Percentiles rank a stretch among this genome's conserved stretches.
phyloP scores from a whole-genome alignment of 768 basidiomycete species.

The Xerocomus potaroensis region DNA sequence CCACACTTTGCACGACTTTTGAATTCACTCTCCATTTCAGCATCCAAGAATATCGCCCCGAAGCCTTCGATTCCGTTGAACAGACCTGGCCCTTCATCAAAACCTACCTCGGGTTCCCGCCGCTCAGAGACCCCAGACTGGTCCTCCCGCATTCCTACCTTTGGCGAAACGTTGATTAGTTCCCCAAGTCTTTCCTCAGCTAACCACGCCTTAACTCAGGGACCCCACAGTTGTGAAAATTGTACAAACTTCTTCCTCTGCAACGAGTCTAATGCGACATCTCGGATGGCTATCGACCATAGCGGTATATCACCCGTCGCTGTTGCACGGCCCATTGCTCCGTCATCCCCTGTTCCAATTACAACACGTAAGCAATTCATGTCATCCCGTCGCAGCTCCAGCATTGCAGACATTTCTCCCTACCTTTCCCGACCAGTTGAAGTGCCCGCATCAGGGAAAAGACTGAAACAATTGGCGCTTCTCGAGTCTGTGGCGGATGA shows the following conservation, averaged over 20 bases:
- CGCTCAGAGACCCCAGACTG: constrained; percentile 27
- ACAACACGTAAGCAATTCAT: constrained; percentile 18
- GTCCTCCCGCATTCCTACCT: constrained; percentile 30
- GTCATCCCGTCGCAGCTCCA: constrained; percentile 38
- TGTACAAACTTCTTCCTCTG: background rate
- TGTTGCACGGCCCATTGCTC: background rate
- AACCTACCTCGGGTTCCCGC: constrained; percentile 6
- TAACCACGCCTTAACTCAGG: constrained; percentile 2
- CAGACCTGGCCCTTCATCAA: constrained; percentile 8
- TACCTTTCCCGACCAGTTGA: constrained; percentile 56
- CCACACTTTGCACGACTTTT: constrained; percentile 70
- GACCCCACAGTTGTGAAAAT: constrained; percentile 6
- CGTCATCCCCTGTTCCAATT: constrained; percentile 11
- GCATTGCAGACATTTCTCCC: constrained; percentile 64
- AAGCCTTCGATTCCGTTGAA: constrained; percentile 6
- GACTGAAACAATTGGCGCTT: constrained; percentile 65
- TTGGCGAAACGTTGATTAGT: constrained; percentile 8
- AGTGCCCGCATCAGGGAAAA: constrained; percentile 55
- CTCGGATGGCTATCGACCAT: constrained; percentile 1
- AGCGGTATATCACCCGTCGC: constrained; percentile 8
- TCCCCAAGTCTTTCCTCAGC: constrained; percentile 6
- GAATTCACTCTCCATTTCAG: constrained; percentile 57
- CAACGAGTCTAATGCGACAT: constrained; percentile 1
- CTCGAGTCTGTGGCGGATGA: constrained; percentile 71
- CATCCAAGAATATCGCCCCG: constrained; percentile 28